phyloP scores from a whole-genome alignment of 2,329 filamentous ascomycete species.

The Furcasterigmium sp. region DNA sequence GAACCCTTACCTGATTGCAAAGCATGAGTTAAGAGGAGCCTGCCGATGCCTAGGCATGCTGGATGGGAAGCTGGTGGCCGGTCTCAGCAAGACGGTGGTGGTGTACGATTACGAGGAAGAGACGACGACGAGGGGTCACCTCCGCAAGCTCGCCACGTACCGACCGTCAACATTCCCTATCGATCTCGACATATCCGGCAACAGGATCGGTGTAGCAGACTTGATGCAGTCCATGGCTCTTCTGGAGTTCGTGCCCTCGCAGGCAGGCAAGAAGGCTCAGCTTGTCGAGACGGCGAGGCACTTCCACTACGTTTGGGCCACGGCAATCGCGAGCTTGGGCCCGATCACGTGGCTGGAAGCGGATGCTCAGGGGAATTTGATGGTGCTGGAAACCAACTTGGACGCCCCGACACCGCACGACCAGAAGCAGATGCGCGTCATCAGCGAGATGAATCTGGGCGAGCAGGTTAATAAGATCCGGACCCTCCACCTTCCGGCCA shows the following conservation, averaged over 20 bases:
- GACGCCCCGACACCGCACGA: slow-evolving; percentile 73
- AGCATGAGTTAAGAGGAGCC: slow-evolving; percentile 67
- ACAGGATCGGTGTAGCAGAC: slow-evolving; percentile 78
- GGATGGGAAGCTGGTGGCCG: slow-evolving; percentile 74
- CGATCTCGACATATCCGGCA: slow-evolving; percentile 68
- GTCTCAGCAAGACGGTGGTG: slow-evolving; percentile 80
- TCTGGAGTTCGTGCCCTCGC: slow-evolving; percentile 61
- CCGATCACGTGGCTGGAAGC: slow-evolving; percentile 73
- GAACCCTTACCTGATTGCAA: slow-evolving; percentile 65
- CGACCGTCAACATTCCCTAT: slow-evolving; percentile 80
- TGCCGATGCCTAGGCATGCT: slow-evolving; percentile 76
- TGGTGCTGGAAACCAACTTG: slow-evolving; percentile 70
- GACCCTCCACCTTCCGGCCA: slow-evolving; percentile 62
- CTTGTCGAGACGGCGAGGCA: slow-evolving; percentile 75
- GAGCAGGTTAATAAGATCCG: slow-evolving; percentile 92
- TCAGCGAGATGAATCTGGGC: slow-evolving; percentile 77
- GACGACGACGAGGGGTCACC: slow-evolving; percentile 47
- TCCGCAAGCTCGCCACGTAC: slow-evolving; percentile 71
- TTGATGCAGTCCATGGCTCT: slow-evolving; percentile 89
- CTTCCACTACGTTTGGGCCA: slow-evolving; percentile 77
- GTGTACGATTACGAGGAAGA: slow-evolving; percentile 51
- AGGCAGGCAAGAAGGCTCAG: slow-evolving; percentile 51
- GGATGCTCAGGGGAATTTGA: slow-evolving; percentile 82
- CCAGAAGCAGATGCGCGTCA: slow-evolving; percentile 62
- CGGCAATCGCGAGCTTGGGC: slow-evolving; percentile 68